Conservation (phyloP, 768 basidiomycete genomes). For the Dictyophora rubrovolvata region DNA sequence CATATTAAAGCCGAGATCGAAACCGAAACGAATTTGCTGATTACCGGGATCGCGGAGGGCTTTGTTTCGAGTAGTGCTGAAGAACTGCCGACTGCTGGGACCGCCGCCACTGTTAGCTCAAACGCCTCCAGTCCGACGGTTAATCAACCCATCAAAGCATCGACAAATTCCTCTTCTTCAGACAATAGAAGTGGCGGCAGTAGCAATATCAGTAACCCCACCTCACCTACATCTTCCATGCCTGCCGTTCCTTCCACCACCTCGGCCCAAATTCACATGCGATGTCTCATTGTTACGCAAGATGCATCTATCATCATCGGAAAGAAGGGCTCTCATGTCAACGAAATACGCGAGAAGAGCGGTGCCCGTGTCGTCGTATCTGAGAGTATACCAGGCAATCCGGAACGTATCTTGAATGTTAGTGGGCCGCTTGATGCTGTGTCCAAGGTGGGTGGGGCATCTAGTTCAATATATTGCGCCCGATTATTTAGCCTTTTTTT, state of each 20-base stretch:
- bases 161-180: constrained; percentile 11
- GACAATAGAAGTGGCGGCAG: constrained; percentile 30
- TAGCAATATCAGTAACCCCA: constrained; percentile 41
- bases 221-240: constrained; percentile 35
- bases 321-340: constrained; percentile 89
- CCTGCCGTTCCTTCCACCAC: constrained; percentile 33
- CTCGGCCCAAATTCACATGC: constrained; percentile 88
- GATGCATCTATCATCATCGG: constrained; percentile 99
- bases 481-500: background rate
- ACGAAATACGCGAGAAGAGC: constrained; percentile 96
- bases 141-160: background rate
- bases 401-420: constrained; percentile 97
- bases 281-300: constrained; percentile 96
- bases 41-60: constrained; percentile 14
- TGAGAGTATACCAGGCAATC: constrained; percentile 97
- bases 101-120: constrained; percentile 13
- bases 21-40: constrained; percentile 39
- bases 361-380: constrained; percentile 95
- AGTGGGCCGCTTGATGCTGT: constrained; percentile 97
- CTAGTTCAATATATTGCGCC: background rate
- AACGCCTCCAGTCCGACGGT: constrained; percentile 12
- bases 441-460: constrained; percentile 64
- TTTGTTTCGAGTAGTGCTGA: constrained; percentile 14
- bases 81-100: constrained; percentile 22
- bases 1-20: constrained; percentile 41